phyloP scores from a whole-genome alignment of 768 basidiomycete species.

The Roridomyces roridus region DNA sequence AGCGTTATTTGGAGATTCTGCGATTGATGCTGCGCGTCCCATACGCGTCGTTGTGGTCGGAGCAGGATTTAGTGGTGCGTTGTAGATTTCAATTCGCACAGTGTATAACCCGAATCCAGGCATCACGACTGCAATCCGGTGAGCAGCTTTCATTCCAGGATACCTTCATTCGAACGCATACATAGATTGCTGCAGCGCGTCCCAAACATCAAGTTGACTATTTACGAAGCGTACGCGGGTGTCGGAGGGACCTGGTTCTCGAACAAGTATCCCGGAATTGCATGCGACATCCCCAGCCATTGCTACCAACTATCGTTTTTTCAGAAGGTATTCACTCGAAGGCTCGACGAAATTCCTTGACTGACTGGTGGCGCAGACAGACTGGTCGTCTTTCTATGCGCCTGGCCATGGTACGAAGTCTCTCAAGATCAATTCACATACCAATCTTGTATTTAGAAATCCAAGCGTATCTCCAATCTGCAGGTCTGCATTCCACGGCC shows the following conservation, averaged over 20 bases:
- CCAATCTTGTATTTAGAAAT: slow-evolving; percentile 44
- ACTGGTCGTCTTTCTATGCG: slow-evolving; percentile 69
- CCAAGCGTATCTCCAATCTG: slow-evolving; percentile 53
- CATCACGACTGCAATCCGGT: slow-evolving; percentile 64
- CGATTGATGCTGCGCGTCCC: slow-evolving; percentile 58
- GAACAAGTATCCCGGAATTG: slow-evolving; percentile 62
- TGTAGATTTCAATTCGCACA: neutral
- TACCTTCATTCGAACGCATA: neutral
- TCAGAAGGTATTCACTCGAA: slow-evolving; percentile 43
- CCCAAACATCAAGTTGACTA: slow-evolving; percentile 57
- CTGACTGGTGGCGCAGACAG: slow-evolving; percentile 39
- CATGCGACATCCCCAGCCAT: slow-evolving; percentile 69
- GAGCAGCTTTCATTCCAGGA: slow-evolving; percentile 4
- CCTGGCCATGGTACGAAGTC: slow-evolving; percentile 45
- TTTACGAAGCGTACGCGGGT: slow-evolving; percentile 65
- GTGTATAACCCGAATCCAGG: slow-evolving; percentile 30
- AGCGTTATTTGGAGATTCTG: slow-evolving; percentile 6
- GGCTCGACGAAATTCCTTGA: neutral
- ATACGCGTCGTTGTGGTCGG: slow-evolving; percentile 64
- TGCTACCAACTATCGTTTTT: slow-evolving; percentile 65
- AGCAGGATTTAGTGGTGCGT: slow-evolving; percentile 61
- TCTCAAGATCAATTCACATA: neutral
- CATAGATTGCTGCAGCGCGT: slow-evolving; percentile 57
- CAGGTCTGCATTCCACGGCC: slow-evolving; percentile 25
- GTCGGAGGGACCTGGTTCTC: slow-evolving; percentile 69